A percentile compares a stretch with the other conserved stretches of the same genome.
phyloP scores from a whole-genome alignment of 1,284 basidiomycete species.

The Austroboletus niveus region DNA sequence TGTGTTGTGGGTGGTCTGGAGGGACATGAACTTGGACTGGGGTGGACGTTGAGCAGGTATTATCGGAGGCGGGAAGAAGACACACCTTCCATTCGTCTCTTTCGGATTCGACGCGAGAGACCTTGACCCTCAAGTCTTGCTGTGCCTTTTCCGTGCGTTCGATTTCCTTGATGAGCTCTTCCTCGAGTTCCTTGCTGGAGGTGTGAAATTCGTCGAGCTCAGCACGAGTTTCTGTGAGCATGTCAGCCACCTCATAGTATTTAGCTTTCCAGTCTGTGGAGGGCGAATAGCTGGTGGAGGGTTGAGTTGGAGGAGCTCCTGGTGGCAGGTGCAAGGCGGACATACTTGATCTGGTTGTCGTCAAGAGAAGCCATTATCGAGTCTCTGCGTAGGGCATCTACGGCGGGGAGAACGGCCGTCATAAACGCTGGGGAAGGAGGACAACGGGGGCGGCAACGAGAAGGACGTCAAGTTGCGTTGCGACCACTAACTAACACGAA shows the following conservation, averaged over 20 bases:
- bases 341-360: slow-evolving; percentile 61
- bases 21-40: slow-evolving; percentile 83
- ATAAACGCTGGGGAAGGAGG: slow-evolving; percentile 35
- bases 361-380: slow-evolving; percentile 56
- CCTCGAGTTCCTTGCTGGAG: slow-evolving; percentile 90
- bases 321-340: slow-evolving; percentile 11
- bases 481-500: slow-evolving; percentile 10
- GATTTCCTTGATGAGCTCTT: slow-evolving; percentile 88
- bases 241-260: slow-evolving; percentile 82
- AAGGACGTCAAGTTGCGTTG: slow-evolving; percentile 15
- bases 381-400: slow-evolving; percentile 57
- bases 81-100: slow-evolving; percentile 91
- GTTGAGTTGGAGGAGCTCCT: slow-evolving; percentile 7
- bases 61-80: neutral
- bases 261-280: slow-evolving; percentile 77
- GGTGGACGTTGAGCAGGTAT: slow-evolving; percentile 9
- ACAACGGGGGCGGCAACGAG: slow-evolving; percentile 13
- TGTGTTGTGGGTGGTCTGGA: slow-evolving; percentile 88
- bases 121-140: slow-evolving; percentile 76
- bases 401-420: slow-evolving; percentile 63
- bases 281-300: slow-evolving; percentile 49
- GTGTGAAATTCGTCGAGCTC: slow-evolving; percentile 91
- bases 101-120: slow-evolving; percentile 72
- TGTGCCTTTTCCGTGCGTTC: slow-evolving; percentile 85
- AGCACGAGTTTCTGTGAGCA: slow-evolving; percentile 79